Evolutionary conservation across 768 basidiomycete species (phyloP).

Genomic region (Boletus barrowsii): DNA sequence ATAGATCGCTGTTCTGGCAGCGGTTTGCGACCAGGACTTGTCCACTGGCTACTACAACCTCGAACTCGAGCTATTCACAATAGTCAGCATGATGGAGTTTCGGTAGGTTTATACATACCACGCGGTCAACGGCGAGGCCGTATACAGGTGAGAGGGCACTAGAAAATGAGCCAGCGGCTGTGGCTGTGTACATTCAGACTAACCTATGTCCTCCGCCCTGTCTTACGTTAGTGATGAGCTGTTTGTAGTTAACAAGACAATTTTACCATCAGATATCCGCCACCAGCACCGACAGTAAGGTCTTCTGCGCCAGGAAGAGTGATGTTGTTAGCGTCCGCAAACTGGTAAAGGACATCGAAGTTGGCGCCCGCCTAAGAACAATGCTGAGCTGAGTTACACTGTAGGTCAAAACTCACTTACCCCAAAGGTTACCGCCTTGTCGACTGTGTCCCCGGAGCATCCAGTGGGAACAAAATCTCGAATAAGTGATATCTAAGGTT

Average conservation of each 20-base stretch:
- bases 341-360: not conserved
- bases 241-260: not conserved
- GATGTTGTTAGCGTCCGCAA: not conserved
- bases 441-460: not conserved
- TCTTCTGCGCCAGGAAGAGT: not conserved
- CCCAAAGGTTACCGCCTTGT: not conserved
- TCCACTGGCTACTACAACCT: not conserved
- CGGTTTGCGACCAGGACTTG: not conserved
- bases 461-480: not conserved
- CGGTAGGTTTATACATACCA: not conserved
- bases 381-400: not conserved
- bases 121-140: not conserved
- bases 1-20: not conserved
- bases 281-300: not conserved
- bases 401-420: not conserved
- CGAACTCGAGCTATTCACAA: not conserved
- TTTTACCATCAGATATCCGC: not conserved
- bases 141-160: not conserved
- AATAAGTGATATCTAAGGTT: not conserved
- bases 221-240: not conserved
- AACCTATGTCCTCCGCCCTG: not conserved
- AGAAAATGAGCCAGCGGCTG: not conserved
- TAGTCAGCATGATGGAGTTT: not conserved
- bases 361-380: not conserved
- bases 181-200: not conserved